These are phyloP conservation scores for Obelidium mucronatum DNA, from an alignment of 192 early-diverging fungal genomes.

Conservation along the genomic window DNA sequence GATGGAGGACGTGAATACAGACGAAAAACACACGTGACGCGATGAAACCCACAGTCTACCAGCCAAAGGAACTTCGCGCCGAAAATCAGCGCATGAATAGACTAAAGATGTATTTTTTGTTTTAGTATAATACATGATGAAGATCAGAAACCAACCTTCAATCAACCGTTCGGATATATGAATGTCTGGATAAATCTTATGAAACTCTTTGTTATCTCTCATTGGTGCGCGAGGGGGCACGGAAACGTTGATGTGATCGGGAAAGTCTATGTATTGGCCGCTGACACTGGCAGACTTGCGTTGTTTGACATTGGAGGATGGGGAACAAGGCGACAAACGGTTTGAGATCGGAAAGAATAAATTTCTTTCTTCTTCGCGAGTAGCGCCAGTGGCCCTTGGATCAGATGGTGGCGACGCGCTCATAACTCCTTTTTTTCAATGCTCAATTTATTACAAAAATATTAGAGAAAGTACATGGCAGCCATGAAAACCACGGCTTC, in stretches of 20 bases:
- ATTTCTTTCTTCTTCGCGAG: background rate
- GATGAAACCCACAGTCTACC: conserved; percentile 1
- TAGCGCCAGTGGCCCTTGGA: background rate
- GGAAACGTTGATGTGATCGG: background rate
- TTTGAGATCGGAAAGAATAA: background rate
- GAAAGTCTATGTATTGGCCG: background rate
- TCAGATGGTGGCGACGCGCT: background rate
- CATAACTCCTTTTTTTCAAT: background rate
- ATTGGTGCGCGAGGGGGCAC: background rate
- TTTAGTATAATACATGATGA: background rate
- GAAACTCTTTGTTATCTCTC: background rate
- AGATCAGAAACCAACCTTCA: background rate
- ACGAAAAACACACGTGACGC: background rate
- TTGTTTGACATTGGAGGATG: background rate
- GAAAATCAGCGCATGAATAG: background rate
- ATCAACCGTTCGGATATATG: background rate
- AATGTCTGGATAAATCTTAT: background rate
- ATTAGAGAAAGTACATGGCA: background rate
- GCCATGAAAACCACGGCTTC: background rate
- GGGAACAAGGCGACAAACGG: background rate
- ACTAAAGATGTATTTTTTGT: background rate
- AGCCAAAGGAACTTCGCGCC: background rate
- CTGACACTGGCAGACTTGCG: background rate
- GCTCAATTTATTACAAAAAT: background rate
- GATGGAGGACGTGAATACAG: background rate